Evolutionary conservation across 179 eudicot species (phyloP).

Genomic region (Silene vulgaris): DNA sequence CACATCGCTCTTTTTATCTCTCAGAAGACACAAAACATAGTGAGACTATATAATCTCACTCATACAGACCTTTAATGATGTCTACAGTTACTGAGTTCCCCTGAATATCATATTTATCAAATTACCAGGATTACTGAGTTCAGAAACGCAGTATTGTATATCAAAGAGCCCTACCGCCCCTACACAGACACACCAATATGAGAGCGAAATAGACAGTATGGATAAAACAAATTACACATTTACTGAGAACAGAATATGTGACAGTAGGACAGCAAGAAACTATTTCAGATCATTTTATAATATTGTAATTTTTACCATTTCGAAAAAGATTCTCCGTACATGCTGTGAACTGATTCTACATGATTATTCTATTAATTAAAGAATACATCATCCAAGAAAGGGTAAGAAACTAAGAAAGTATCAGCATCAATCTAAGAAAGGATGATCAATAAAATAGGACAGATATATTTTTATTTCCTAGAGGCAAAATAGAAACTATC

Average conservation of each 20-base stretch:
- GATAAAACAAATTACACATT: not conserved
- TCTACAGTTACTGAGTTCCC: slow-evolving; percentile 9
- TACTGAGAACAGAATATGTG: not conserved
- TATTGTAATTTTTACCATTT: not conserved
- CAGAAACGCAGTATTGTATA: not conserved
- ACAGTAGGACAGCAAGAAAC: slow-evolving; percentile 1
- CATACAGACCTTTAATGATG: not conserved
- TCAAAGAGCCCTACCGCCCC: not conserved
- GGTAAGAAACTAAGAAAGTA: slow-evolving; percentile 11
- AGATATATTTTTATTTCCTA: not conserved
- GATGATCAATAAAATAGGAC: not conserved
- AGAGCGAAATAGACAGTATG: not conserved
- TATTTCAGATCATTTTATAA: not conserved
- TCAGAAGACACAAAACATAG: not conserved
- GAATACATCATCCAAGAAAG: not conserved
- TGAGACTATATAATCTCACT: slow-evolving; percentile 14
- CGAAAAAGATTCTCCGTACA: not conserved
- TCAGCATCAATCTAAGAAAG: not conserved
- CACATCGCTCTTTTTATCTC: slow-evolving; percentile 1
- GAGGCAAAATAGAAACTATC: slow-evolving; percentile 17
- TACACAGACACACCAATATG: not conserved
- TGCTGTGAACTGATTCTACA: not conserved
- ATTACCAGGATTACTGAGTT: not conserved
- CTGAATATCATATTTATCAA: slow-evolving; percentile 8
- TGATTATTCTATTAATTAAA: not conserved